phyloP scores from a whole-genome alignment of 257 asterid genomes.

The Handroanthus guayacan region DNA sequence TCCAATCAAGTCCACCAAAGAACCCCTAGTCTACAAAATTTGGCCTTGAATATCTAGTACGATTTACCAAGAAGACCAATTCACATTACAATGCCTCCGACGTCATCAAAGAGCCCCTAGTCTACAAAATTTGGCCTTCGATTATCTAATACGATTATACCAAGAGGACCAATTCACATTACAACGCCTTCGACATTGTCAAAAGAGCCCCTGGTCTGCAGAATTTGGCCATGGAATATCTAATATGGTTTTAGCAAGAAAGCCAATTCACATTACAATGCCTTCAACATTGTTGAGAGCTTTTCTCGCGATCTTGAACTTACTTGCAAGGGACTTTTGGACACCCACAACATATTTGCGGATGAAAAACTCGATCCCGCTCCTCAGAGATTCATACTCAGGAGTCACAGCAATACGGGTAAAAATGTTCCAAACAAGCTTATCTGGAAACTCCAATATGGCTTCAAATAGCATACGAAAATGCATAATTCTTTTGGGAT shows the following conservation, averaged over 20 bases:
- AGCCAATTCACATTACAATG: conserved; percentile 50
- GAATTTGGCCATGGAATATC: no score
- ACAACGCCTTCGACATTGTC: conserved; percentile 66
- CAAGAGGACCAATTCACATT: conserved; percentile 44
- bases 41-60: neutral
- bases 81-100: no score
- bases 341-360: conserved; percentile 58
- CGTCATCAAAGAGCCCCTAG: neutral
- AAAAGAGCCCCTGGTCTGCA: conserved; percentile 39
- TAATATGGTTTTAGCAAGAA: neutral
- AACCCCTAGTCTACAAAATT: conserved; percentile 11
- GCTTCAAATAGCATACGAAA: conserved; percentile 85
- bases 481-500: conserved; percentile 85
- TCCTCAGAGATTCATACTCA: conserved; percentile 74
- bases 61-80: no score
- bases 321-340: conserved; percentile 47
- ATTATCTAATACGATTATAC: no score
- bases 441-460: conserved; percentile 68
- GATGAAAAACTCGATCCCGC: conserved; percentile 75
- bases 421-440: conserved; percentile 78
- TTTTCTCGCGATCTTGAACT: conserved; percentile 74
- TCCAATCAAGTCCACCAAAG: neutral
- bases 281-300: conserved; percentile 82
- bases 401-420: conserved; percentile 79
- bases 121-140: conserved; percentile 17